Evolutionary conservation across 2,329 filamentous ascomycete species (phyloP).

Genomic region (Exophiala sideris): DNA sequence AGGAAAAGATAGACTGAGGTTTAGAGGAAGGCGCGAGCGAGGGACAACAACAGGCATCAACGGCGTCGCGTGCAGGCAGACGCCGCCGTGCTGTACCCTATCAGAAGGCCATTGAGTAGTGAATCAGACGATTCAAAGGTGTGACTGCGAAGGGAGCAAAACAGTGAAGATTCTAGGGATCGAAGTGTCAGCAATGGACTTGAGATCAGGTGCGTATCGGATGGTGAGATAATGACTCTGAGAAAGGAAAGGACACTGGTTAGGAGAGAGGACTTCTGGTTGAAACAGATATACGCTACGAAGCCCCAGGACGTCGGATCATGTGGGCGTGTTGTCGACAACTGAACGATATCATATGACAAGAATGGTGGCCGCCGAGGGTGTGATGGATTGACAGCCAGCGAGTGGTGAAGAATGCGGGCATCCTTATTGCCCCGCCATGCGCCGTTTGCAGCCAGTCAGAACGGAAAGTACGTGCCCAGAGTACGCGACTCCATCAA

Average conservation of each 20-base stretch:
- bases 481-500: too few species aligned
- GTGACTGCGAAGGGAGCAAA: too few species aligned
- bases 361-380: neutral
- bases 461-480: too few species aligned
- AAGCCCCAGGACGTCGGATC: neutral
- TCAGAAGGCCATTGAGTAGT: slow-evolving; percentile 18
- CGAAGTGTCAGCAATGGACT: neutral
- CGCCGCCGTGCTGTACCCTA: slow-evolving; percentile 8
- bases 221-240: too few species aligned
- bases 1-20: neutral
- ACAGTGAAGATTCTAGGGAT: neutral
- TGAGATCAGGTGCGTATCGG: too few species aligned
- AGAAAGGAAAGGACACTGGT: too few species aligned
- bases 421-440: too few species aligned
- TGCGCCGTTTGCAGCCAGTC: too few species aligned
- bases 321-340: neutral
- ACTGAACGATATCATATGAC: neutral
- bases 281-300: neutral
- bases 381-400: neutral
- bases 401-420: too few species aligned
- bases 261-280: too few species aligned
- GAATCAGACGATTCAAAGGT: neutral
- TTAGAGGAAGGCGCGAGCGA: neutral
- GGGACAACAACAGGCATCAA: slow-evolving; percentile 1
- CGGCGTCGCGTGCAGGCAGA: slow-evolving; percentile 16